Percentiles rank a stretch among this genome's conserved stretches.
Conservation (phyloP, 2,329 filamentous ascomycete genomes). For the Exophiala dermatitidis region DNA sequence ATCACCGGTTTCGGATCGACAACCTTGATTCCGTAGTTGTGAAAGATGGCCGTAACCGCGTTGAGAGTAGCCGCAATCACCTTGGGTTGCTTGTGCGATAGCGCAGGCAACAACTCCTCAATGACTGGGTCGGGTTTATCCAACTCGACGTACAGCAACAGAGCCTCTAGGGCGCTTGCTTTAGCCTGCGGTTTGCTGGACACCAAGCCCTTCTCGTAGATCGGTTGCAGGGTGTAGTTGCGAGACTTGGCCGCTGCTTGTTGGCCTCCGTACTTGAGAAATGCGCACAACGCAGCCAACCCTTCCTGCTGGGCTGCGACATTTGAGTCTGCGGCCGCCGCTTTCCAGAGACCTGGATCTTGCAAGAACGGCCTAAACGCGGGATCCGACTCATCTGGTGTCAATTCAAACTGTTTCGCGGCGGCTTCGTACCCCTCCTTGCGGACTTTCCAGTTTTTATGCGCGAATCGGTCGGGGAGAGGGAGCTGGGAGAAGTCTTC, state of each 20-base stretch:
- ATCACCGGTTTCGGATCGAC: conserved; percentile 88
- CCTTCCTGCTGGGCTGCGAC: conserved; percentile 95
- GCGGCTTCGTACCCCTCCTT: conserved; percentile 94
- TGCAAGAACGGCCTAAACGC: conserved; percentile 80
- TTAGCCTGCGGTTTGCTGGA: conserved; percentile 87
- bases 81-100: conserved; percentile 87
- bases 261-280: conserved; percentile 80
- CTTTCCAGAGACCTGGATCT: conserved; percentile 83
- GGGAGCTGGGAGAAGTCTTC: conserved; percentile 40
- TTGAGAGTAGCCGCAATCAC: conserved; percentile 68
- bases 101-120: conserved; percentile 76
- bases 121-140: conserved; percentile 79
- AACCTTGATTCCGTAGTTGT: conserved; percentile 90
- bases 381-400: conserved; percentile 76
- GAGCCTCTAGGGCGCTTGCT: conserved; percentile 72
- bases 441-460: conserved; percentile 85
- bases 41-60: conserved; percentile 74
- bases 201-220: conserved; percentile 84
- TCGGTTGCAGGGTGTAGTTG: conserved; percentile 62
- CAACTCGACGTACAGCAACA: conserved; percentile 82
- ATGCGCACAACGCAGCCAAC: conserved; percentile 77
- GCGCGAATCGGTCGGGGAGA: conserved; percentile 37
- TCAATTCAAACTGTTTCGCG: conserved; percentile 74
- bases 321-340: conserved; percentile 86
- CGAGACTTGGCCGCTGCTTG: conserved; percentile 65